A percentile compares a stretch with the other conserved stretches of the same genome.
phyloP scores from a whole-genome alignment of 2,329 filamentous ascomycete species.

The Penicillium griseofulvum region DNA sequence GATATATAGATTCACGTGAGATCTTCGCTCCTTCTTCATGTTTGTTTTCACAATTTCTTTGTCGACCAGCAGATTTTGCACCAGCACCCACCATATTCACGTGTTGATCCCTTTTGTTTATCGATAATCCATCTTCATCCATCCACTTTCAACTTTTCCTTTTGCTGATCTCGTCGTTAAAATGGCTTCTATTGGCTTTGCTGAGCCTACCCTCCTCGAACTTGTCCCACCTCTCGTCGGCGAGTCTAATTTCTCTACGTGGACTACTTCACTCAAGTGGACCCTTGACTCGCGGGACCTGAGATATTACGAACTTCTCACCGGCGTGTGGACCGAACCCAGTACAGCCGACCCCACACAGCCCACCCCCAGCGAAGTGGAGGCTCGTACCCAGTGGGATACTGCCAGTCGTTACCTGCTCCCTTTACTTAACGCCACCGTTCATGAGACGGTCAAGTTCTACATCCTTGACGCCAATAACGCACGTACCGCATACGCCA shows the following conservation, averaged over 20 bases:
- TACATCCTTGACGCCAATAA: neutral
- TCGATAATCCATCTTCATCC: neutral
- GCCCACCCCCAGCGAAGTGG: neutral
- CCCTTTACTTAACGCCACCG: neutral
- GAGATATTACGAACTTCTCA: neutral
- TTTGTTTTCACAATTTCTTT: too few relatives aligned
- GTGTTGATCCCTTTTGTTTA: neutral
- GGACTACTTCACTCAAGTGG: neutral
- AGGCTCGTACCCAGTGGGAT: neutral
- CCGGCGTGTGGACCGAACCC: neutral
- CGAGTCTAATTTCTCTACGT: neutral
- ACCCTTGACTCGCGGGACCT: neutral
- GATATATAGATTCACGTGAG: too few relatives aligned
- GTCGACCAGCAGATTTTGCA: too few relatives aligned
- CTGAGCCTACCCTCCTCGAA: neutral
- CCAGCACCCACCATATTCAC: too few relatives aligned
- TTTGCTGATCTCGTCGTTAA: neutral
- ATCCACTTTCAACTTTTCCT: neutral
- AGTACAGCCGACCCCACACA: neutral
- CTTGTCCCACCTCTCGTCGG: neutral
- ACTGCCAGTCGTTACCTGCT: neutral
- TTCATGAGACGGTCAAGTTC: neutral
- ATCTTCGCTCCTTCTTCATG: too few relatives aligned
- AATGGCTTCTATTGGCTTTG: neutral
- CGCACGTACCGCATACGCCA: neutral